phyloP scores from a whole-genome alignment of 305 asterid species.

The Rubia peregrina region DNA sequence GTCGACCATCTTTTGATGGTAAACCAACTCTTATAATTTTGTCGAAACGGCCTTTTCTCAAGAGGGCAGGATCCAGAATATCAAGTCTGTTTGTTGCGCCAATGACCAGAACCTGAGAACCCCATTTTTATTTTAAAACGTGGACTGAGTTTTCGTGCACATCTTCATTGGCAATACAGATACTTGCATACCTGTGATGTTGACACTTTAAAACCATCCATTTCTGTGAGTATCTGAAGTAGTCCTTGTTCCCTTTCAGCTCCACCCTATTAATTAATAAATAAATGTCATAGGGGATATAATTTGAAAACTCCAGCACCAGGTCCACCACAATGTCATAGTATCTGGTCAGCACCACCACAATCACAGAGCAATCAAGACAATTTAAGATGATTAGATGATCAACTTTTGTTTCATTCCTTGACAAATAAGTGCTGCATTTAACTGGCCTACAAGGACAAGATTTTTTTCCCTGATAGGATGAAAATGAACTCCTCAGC shows the following conservation, averaged over 20 bases:
- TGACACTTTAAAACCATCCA: conserved; percentile 94
- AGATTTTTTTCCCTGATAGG: neutral
- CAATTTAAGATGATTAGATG: neutral
- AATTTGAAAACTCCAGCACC: neutral
- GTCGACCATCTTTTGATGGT: conserved; percentile 92
- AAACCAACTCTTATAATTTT: conserved; percentile 93
- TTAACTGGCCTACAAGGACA: neutral
- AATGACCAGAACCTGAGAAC: conserved; percentile 72
- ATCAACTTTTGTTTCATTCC: conserved; percentile 9
- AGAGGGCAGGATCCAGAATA: conserved; percentile 95
- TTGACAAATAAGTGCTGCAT: neutral
- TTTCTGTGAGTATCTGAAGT: conserved; percentile 93
- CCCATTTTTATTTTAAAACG: conserved; percentile 18
- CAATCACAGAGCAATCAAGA: conserved; percentile 1
- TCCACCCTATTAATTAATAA: conserved; percentile 62
- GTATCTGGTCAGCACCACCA: conserved; percentile 1
- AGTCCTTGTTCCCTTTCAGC: conserved; percentile 99
- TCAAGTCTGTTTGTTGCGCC: conserved; percentile 99
- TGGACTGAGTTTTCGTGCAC: neutral
- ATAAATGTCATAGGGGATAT: neutral
- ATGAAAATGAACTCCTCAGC: neutral
- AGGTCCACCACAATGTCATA: neutral
- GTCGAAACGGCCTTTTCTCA: conserved; percentile 97
- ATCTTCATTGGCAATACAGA: neutral
- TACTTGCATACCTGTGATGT: conserved; percentile 66